phyloP scores from a whole-genome alignment of 345 rosid species.

The Acer negundo region DNA sequence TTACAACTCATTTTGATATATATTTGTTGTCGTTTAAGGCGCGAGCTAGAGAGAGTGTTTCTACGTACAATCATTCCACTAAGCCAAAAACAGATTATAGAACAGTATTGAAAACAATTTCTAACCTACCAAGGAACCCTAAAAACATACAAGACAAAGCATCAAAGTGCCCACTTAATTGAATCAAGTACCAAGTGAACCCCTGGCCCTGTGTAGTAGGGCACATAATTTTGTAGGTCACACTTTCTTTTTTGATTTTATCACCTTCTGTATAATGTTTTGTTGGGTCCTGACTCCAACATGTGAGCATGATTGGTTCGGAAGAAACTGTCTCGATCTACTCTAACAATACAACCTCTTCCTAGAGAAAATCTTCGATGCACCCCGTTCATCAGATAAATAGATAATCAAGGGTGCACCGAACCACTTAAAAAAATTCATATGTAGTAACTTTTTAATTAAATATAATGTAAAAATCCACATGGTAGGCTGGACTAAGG shows the following conservation, averaged over 20 bases:
- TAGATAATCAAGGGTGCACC: too few species aligned
- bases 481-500: too few species aligned
- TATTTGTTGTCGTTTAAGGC: background rate
- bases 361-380: too few species aligned
- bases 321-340: background rate
- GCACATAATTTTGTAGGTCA: background rate
- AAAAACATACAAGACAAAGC: background rate
- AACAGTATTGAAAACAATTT: background rate
- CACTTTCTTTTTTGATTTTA: background rate
- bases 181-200: too few species aligned
- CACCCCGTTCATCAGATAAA: too few species aligned
- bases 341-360: background rate
- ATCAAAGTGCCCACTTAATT: background rate
- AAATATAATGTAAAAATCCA: too few species aligned
- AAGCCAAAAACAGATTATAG: background rate
- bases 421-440: too few species aligned
- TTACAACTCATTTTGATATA: too few species aligned
- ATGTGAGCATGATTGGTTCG: background rate
- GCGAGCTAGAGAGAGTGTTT: background rate
- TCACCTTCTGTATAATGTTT: background rate
- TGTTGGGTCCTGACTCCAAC: background rate
- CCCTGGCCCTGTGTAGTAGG: too few species aligned
- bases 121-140: background rate
- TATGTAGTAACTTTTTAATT: too few species aligned
- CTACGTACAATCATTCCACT: background rate